Evolutionary conservation across 2,329 filamentous ascomycete species (phyloP).

Genomic region (Pseudocercospora macadamiae): DNA sequence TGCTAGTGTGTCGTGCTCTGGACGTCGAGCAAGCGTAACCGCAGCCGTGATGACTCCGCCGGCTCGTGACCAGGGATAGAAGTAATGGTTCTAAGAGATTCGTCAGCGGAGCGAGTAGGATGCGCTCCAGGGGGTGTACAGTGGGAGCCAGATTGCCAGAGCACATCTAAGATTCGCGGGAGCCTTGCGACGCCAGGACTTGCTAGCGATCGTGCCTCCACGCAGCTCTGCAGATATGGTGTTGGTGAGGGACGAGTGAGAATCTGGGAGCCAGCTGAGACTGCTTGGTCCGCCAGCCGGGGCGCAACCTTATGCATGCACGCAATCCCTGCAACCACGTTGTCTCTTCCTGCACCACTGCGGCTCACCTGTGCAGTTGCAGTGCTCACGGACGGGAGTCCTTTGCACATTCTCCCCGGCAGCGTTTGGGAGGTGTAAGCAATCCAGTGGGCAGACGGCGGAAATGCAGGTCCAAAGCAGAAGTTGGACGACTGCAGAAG

Average conservation of each 20-base stretch:
- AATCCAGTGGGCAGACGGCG: not conserved
- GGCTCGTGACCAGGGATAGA: constrained; percentile 4
- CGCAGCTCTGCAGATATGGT: not conserved
- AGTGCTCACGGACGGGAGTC: too few species aligned
- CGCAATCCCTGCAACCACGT: too few species aligned
- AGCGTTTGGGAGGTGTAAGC: not conserved
- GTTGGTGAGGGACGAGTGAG: not conserved
- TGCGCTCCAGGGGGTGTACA: not conserved
- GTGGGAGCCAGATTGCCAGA: not conserved
- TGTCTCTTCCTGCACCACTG: not conserved
- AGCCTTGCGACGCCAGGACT: not conserved
- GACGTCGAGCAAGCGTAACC: constrained; percentile 6
- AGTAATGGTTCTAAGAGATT: not conserved
- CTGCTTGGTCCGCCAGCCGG: not conserved
- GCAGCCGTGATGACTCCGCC: constrained; percentile 16
- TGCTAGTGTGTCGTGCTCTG: constrained; percentile 14
- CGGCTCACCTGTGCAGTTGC: too few species aligned
- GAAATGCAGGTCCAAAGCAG: constrained; percentile 2
- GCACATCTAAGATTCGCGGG: not conserved
- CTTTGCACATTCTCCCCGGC: too few species aligned
- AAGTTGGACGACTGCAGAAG: not conserved
- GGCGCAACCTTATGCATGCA: too few species aligned
- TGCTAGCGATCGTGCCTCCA: not conserved
- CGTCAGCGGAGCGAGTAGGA: not conserved
- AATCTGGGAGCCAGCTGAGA: not conserved